These are phyloP conservation scores for Fusarium subtropicale DNA, from an alignment of 2,329 filamentous ascomycete genomes.

Conservation along the genomic window DNA sequence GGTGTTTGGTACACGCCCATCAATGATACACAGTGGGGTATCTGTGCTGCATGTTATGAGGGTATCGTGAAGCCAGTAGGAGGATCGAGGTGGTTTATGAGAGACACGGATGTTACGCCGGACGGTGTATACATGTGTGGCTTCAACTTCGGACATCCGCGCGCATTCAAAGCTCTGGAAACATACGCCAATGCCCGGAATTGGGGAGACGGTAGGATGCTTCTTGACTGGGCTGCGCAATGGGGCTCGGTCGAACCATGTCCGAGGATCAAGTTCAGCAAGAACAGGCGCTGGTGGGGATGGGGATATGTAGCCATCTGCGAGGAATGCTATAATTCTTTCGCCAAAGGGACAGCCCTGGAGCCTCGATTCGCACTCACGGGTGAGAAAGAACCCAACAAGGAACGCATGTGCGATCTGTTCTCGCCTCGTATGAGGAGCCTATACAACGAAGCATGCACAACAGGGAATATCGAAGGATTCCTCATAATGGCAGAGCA, in stretches of 20 bases:
- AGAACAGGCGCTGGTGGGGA: slow-evolving; percentile 48
- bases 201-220: slow-evolving; percentile 41
- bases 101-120: slow-evolving; percentile 27
- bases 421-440: slow-evolving; percentile 54
- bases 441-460: slow-evolving; percentile 50
- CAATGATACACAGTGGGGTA: slow-evolving; percentile 50
- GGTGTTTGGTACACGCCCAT: slow-evolving; percentile 52
- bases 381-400: slow-evolving; percentile 31
- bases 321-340: slow-evolving; percentile 53
- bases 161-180: slow-evolving; percentile 42
- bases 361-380: slow-evolving; percentile 49
- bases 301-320: slow-evolving; percentile 54
- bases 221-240: slow-evolving; percentile 47
- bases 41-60: slow-evolving; percentile 54
- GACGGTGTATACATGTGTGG: slow-evolving; percentile 48
- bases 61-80: slow-evolving; percentile 49
- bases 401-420: slow-evolving; percentile 51
- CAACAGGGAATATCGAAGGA: slow-evolving; percentile 34
- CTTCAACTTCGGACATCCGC: slow-evolving; percentile 50
- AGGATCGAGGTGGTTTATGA: slow-evolving; percentile 48
- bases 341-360: slow-evolving; percentile 46
- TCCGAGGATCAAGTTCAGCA: slow-evolving; percentile 24
- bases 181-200: slow-evolving; percentile 47
- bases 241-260: slow-evolving; percentile 50
- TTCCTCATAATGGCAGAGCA: slow-evolving; percentile 46